Evolutionary conservation across 352 stramenopile species (phyloP).

Genomic region (Elongisporangium anandrum): DNA sequence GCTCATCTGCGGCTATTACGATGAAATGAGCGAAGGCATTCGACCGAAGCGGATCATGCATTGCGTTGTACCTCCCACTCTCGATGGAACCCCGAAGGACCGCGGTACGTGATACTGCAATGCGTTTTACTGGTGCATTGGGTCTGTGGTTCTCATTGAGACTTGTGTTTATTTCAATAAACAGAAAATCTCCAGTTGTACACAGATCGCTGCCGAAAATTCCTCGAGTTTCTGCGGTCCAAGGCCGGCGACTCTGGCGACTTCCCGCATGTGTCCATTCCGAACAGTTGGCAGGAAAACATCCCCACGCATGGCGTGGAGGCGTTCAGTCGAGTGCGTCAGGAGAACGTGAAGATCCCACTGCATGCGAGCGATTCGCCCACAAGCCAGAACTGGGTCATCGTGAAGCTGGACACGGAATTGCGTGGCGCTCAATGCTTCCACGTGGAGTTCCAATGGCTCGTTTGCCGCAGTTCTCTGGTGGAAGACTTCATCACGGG

Average conservation of each 20-base stretch:
- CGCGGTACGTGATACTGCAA: conserved; percentile 15
- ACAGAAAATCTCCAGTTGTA: conserved; percentile 52
- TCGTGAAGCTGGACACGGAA: conserved; percentile 72
- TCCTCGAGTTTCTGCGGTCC: conserved; percentile 58
- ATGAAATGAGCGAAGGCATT: conserved; percentile 82
- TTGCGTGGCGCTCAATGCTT: conserved; percentile 65
- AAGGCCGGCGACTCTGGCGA: conserved; percentile 49
- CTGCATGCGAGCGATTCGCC: conserved; percentile 58
- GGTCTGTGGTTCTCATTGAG: neutral
- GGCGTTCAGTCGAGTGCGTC: conserved; percentile 63
- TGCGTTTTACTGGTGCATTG: conserved; percentile 4
- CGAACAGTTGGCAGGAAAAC: conserved; percentile 36
- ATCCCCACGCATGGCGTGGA: conserved; percentile 40
- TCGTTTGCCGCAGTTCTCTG: conserved; percentile 76
- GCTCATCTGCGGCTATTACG: conserved; percentile 82
- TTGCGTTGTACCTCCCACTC: conserved; percentile 56
- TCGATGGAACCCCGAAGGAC: conserved; percentile 20
- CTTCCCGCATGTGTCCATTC: conserved; percentile 55
- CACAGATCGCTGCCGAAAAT: conserved; percentile 61
- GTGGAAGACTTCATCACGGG: conserved; percentile 78
- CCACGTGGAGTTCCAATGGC: conserved; percentile 84
- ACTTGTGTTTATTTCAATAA: conserved; percentile 1
- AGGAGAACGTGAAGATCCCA: conserved; percentile 70
- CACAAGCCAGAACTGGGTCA: conserved; percentile 81
- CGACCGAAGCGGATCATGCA: conserved; percentile 78